A percentile compares a stretch with the other conserved stretches of the same genome.
Conservation (phyloP, 192 early-diverging fungal genomes). For the Rhizophagus prolifer region DNA sequence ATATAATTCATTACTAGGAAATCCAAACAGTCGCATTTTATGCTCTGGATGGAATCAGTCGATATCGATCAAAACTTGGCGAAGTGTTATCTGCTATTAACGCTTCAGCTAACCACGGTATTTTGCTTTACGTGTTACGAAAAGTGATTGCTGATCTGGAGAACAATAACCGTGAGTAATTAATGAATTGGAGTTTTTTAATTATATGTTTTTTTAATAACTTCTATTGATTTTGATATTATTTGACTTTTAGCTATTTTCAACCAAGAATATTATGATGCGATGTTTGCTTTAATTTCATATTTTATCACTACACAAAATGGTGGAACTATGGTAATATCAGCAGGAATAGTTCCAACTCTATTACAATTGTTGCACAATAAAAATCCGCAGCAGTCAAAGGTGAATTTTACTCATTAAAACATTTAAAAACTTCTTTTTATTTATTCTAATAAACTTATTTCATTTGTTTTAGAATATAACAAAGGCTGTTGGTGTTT, state of each 20-base stretch:
- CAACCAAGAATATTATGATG: conserved; percentile 78
- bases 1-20: conserved; percentile 38
- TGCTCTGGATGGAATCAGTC: conserved; percentile 81
- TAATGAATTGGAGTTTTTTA: background rate
- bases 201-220: background rate
- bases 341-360: conserved; percentile 85
- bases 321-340: conserved; percentile 87
- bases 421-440: background rate
- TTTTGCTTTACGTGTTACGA: conserved; percentile 79
- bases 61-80: conserved; percentile 69
- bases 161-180: conserved; percentile 35
- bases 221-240: background rate
- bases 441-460: background rate
- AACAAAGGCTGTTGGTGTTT: conserved; percentile 69
- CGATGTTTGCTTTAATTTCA: conserved; percentile 75
- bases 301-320: conserved; percentile 76
- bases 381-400: conserved; percentile 56
- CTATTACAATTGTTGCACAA: conserved; percentile 73
- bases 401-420: conserved; percentile 38
- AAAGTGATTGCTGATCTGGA: conserved; percentile 62
- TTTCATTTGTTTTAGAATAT: conserved; percentile 45
- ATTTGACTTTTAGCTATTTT: conserved; percentile 35
- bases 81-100: conserved; percentile 87
- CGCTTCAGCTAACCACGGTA: conserved; percentile 91
- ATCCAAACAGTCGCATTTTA: conserved; percentile 80